Evolutionary conservation across 2,329 filamentous ascomycete genomes (phyloP), one percentile per base, ranked within the genome.

Genomic region (Pyrenophora teres): DNA sequence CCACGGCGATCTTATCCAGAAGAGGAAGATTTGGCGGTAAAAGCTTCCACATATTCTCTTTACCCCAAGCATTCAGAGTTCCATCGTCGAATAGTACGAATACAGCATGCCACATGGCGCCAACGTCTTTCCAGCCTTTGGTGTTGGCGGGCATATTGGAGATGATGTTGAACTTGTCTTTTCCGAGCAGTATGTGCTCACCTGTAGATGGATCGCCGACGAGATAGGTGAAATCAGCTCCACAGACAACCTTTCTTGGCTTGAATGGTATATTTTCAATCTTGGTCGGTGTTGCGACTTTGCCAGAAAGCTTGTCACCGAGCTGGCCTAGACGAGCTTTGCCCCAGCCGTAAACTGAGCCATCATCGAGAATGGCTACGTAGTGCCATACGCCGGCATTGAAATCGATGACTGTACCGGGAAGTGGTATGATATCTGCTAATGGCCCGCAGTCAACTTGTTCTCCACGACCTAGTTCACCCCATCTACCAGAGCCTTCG

Each of bases 301-400:
- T 75, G 76, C 77, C 81, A 9, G 57, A 37, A 0, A 81, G 36
- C 77, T 40, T 36, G 2, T 46, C 73, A 0, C 92, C 92, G 1
- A 96, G 76, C 70, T 99, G 93, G 0, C 90, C 90, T 68, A 96
- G 94, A 19, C 91, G 83, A 12, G 89, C 87, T 63, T 86, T 90
- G 0, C 94, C 94, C 93, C 93, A 97, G 2, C 91, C 92, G 69
- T 89, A 96, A 1, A 87, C 86, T 13, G 88, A 81, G 0, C 92
- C 93, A 67, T 88, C 87, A 37, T 82, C 82, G 3, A 96, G 74
- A 0, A 97, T 82, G 1, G 78, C 84, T 13, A 95, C 83, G 0
- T 86, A 85, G 68, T 99, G 94, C 18, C 85, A 85, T 79, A 96
- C 88, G 27, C 89, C 85, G 9, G 89, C 88, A 2, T 87, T 78